Percentiles rank a stretch among this genome's conserved stretches.
phyloP scores from a whole-genome alignment of 2,329 filamentous ascomycete genomes.

The Cladorrhinum sp. region DNA sequence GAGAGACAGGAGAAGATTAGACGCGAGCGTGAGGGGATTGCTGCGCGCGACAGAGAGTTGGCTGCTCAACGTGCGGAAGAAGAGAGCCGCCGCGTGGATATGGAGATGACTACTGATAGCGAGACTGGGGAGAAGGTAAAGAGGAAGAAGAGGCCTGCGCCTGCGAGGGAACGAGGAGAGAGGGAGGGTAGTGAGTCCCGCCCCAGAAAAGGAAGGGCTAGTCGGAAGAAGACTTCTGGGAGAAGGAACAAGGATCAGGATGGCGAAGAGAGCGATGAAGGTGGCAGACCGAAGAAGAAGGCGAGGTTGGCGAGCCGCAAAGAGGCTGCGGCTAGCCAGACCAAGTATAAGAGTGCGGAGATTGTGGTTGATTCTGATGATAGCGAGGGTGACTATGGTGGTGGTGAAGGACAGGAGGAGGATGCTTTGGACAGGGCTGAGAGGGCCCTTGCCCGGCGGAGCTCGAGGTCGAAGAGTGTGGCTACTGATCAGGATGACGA shows the following conservation, averaged over 20 bases:
- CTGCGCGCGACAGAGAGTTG: constrained; percentile 69
- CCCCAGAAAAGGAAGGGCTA: constrained; percentile 37
- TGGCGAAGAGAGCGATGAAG: constrained; percentile 46
- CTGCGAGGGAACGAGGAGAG: constrained; percentile 34
- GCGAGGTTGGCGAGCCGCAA: constrained; percentile 52
- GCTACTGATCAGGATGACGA: constrained; percentile 36
- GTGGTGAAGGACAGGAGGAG: constrained; percentile 36
- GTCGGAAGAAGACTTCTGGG: constrained; percentile 57
- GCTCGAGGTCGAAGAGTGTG: not conserved
- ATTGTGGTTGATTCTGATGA: constrained; percentile 74
- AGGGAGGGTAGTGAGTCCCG: constrained; percentile 29
- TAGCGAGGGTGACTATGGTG: constrained; percentile 30
- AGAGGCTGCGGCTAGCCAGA: constrained; percentile 37
- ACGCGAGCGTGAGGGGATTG: constrained; percentile 80
- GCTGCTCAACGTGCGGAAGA: constrained; percentile 70
- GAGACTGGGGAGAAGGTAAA: constrained; percentile 81
- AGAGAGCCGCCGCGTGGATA: constrained; percentile 64
- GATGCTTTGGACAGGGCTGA: constrained; percentile 34
- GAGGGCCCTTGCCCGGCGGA: constrained; percentile 29
- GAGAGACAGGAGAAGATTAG: constrained; percentile 77
- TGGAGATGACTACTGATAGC: constrained; percentile 76
- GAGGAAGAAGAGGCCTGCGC: constrained; percentile 62
- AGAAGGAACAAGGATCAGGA: constrained; percentile 35
- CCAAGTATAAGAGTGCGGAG: constrained; percentile 84
- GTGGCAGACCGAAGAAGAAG: constrained; percentile 59